Evolutionary conservation across 1,284 basidiomycete species (phyloP).

Genomic region (Sporisorium scitamineum): DNA sequence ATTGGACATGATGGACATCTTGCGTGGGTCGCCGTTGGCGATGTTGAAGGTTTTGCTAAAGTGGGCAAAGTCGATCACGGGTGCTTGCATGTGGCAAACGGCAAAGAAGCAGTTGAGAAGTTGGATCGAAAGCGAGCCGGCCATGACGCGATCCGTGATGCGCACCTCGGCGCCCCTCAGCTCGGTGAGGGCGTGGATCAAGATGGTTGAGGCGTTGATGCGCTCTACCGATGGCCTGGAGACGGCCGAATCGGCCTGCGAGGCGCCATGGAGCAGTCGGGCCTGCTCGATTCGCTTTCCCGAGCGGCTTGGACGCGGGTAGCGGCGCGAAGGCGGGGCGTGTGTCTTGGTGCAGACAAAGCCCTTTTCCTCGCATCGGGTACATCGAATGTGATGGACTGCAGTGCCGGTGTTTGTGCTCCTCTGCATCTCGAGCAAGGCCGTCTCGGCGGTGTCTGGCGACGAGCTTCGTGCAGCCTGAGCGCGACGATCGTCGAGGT

Average conservation of each 20-base stretch:
- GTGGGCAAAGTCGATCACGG: conserved; percentile 59
- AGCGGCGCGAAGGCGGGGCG: conserved; percentile 56
- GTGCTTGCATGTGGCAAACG: conserved; percentile 61
- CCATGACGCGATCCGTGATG: conserved; percentile 55
- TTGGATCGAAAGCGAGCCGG: conserved; percentile 53
- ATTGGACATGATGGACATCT: conserved; percentile 65
- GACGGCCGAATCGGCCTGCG: conserved; percentile 8
- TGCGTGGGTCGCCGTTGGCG: conserved; percentile 57
- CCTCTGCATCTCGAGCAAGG: conserved; percentile 36
- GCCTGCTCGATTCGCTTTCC: conserved; percentile 67
- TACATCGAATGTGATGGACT: conserved; percentile 49
- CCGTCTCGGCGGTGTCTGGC: conserved; percentile 18
- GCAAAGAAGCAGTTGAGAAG: conserved; percentile 64
- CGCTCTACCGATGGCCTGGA: conserved; percentile 16
- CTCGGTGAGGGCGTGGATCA: conserved; percentile 47
- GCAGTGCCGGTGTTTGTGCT: conserved; percentile 30
- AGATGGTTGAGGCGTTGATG: conserved; percentile 42
- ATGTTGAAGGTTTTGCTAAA: conserved; percentile 62
- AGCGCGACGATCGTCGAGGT: conserved; percentile 49
- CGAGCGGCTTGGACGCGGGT: conserved; percentile 62
- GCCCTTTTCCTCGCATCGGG: conserved; percentile 58
- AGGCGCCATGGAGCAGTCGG: conserved; percentile 60
- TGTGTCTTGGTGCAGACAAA: conserved; percentile 60
- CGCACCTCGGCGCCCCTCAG: conserved; percentile 45
- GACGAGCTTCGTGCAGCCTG: conserved; percentile 28